A percentile compares a stretch with the other conserved stretches of the same genome.
phyloP scores from a whole-genome alignment of 129 eudicot species.

The Lactuca sativa region DNA sequence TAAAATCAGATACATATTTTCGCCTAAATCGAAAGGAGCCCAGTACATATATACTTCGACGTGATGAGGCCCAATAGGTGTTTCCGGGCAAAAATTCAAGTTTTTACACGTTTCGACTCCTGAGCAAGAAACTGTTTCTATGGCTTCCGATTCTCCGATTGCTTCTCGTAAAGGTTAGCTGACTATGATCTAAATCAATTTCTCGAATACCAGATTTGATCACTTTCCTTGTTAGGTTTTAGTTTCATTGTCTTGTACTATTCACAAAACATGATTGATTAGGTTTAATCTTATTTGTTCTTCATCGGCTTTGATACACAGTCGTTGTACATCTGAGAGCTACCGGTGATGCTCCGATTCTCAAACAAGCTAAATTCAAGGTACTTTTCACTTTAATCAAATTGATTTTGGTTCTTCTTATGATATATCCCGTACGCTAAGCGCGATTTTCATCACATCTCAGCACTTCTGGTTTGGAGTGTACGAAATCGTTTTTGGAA shows the following conservation, averaged over 20 bases:
- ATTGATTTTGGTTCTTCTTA: not conserved
- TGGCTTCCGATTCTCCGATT: constrained; percentile 50
- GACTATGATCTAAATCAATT: not conserved
- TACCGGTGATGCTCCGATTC: constrained; percentile 94
- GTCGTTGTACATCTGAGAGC: constrained; percentile 86
- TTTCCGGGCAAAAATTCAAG: not conserved
- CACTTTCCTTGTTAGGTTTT: not conserved
- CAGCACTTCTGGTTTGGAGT: constrained; percentile 1
- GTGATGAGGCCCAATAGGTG: constrained; percentile 3
- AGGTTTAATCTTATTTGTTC: constrained; percentile 24
- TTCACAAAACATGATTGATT: constrained; percentile 8
- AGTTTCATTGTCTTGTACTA: not conserved
- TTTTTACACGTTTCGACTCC: constrained; percentile 6
- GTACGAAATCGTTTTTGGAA: not conserved
- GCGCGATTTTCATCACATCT: not conserved
- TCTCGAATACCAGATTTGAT: constrained; percentile 3
- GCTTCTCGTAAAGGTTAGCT: constrained; percentile 51
- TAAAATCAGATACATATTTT: not conserved
- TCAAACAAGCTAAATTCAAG: constrained; percentile 94
- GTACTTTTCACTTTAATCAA: constrained; percentile 24
- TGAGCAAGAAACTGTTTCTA: constrained; percentile 12
- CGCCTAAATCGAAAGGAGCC: not conserved
- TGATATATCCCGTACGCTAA: constrained; percentile 1
- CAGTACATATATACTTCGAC: not conserved
- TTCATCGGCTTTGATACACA: constrained; percentile 31